Percentiles rank a stretch among this genome's conserved stretches.
These are phyloP conservation scores for Aspergillus melleus DNA, from an alignment of 2,329 filamentous ascomycete genomes.

Conservation along the genomic window DNA sequence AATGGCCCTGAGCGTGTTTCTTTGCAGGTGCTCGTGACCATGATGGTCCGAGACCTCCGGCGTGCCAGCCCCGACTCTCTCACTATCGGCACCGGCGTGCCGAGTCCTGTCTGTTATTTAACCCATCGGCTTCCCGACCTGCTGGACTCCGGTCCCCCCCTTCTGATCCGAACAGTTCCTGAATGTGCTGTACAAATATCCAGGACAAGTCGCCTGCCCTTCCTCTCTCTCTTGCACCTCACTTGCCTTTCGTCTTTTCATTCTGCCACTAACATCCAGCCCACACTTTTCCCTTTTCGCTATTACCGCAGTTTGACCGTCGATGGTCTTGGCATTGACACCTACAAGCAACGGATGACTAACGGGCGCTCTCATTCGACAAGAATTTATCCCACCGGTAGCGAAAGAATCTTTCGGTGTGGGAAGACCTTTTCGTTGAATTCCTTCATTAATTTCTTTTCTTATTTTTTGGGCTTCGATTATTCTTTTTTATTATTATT, in stretches of 20 bases:
- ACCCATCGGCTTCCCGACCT: constrained; percentile 6
- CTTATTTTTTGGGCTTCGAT: neutral
- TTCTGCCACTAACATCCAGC: neutral
- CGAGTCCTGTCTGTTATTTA: constrained; percentile 5
- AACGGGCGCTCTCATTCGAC: neutral
- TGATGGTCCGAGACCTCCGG: constrained; percentile 5
- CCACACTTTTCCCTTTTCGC: neutral
- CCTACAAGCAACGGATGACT: neutral
- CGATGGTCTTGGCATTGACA: neutral
- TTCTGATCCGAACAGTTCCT: neutral
- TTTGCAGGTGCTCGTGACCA: constrained; percentile 2
- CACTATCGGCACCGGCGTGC: constrained; percentile 4
- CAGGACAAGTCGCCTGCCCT: neutral
- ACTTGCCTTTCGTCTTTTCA: neutral
- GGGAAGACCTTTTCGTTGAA: neutral
- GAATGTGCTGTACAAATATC: neutral
- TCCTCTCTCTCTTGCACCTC: neutral
- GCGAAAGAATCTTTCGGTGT: constrained; percentile 1
- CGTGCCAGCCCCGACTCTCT: neutral
- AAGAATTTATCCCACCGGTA: neutral
- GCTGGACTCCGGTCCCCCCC: neutral
- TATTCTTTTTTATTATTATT: neutral
- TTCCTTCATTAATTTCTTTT: neutral
- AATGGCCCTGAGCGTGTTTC: neutral
- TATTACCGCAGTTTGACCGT: neutral